phyloP scores from a whole-genome alignment of 2,329 filamentous ascomycete genomes.

The Chaetomiaceae sp. region DNA sequence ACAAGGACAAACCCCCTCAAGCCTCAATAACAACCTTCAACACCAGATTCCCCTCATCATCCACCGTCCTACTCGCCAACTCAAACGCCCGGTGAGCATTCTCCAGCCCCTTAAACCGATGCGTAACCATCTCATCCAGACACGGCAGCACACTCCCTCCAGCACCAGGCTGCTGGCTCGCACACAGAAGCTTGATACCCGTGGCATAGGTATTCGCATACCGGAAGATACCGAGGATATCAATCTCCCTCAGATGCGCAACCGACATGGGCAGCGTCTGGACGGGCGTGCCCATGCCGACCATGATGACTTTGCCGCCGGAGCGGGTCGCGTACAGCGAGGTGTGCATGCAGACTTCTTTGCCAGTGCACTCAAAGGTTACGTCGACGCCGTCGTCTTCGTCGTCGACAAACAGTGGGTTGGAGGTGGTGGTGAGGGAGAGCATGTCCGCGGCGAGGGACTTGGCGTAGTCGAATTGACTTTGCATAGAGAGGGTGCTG shows the following conservation, averaged over 20 bases:
- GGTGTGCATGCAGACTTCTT: conserved; percentile 69
- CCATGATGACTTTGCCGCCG: conserved; percentile 69
- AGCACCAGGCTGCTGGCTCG: conserved; percentile 37
- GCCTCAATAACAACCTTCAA: conserved; percentile 66
- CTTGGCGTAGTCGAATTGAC: conserved; percentile 49
- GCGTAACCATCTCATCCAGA: conserved; percentile 69
- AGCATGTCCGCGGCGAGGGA: conserved; percentile 47
- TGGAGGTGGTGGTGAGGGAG: conserved; percentile 34
- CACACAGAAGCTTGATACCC: conserved; percentile 59
- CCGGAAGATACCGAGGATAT: conserved; percentile 73
- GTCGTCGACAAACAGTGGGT: conserved; percentile 34
- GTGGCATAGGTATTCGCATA: conserved; percentile 73
- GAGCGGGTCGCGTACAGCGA: conserved; percentile 67
- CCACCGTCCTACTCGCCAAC: conserved; percentile 63
- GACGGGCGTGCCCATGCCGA: conserved; percentile 74
- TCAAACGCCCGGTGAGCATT: conserved; percentile 62
- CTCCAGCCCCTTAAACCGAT: conserved; percentile 62
- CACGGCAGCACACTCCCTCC: conserved; percentile 48
- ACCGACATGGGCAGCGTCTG: conserved; percentile 68
- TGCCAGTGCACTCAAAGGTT: conserved; percentile 73
- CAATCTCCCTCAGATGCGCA: conserved; percentile 69
- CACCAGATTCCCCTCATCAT: conserved; percentile 63
- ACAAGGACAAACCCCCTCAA: conserved; percentile 27
- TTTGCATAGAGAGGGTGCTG: conserved; percentile 43
- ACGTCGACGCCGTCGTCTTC: conserved; percentile 65